Evolutionary conservation across 148 eudicot species (phyloP).

Genomic region (Arbutus unedo): DNA sequence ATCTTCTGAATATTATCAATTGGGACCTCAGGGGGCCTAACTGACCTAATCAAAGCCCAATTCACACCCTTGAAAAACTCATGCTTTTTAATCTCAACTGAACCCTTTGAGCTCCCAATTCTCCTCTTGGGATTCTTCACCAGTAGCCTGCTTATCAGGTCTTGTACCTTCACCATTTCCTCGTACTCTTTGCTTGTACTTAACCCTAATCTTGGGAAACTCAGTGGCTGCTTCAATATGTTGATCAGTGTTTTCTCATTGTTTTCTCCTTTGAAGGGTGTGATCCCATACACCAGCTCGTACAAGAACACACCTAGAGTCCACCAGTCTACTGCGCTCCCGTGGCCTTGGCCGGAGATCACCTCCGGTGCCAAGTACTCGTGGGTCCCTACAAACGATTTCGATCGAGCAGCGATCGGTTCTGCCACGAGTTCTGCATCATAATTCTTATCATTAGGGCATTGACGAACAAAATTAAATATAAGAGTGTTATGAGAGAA

Average conservation of each 20-base stretch:
- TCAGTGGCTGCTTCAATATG: slow-evolving; percentile 55
- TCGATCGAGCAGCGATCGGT: slow-evolving; percentile 60
- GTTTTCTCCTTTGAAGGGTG: slow-evolving; percentile 70
- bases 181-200: slow-evolving; percentile 54
- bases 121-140: slow-evolving; percentile 81
- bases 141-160: slow-evolving; percentile 57
- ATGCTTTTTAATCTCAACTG: slow-evolving; percentile 69
- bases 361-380: slow-evolving; percentile 83
- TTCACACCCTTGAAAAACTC: slow-evolving; percentile 82
- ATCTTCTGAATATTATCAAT: slow-evolving; percentile 39
- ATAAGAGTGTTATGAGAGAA: too few relatives aligned
- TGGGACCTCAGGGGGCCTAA: slow-evolving; percentile 79
- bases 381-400: slow-evolving; percentile 73
- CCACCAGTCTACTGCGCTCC: slow-evolving; percentile 83
- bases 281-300: slow-evolving; percentile 53
- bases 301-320: slow-evolving; percentile 66
- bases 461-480: neutral
- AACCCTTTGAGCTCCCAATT: slow-evolving; percentile 66
- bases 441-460: neutral
- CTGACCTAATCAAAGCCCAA: slow-evolving; percentile 87
- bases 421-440: slow-evolving; percentile 59
- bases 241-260: slow-evolving; percentile 65
- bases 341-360: slow-evolving; percentile 69
- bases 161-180: slow-evolving; percentile 62
- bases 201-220: slow-evolving; percentile 49